Evolutionary conservation across 495 filamentous ascomycete species (phyloP), one percentile per base, ranked within the genome.

Genomic region (Glarea lozoyensis): DNA sequence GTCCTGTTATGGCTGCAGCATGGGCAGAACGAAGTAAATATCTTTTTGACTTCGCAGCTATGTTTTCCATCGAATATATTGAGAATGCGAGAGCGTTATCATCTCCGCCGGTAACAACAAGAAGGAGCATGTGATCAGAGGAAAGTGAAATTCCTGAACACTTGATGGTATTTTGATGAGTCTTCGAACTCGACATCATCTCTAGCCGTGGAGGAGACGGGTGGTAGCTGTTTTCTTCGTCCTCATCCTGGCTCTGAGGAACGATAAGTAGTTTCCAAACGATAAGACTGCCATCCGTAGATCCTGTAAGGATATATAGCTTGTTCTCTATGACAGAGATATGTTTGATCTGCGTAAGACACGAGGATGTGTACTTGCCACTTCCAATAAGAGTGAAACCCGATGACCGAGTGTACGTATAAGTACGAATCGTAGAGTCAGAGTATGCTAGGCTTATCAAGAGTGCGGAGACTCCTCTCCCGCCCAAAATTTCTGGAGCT

Each of bases 101-200:
- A 49, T 96, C 89, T 4, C 89, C 85, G 12, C 84, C 87, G 0
- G 84, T 82, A n/a, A 81, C 56, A 13, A 90, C 47, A 7, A 90
- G 24, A 21, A 65, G 69, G 1, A 53, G 43, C 0, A 43, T 42
- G 2, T 42, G 24, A 9, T 19, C 23, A 0, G 1, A 19, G 9
- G 15, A 19, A 2, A 13, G 2, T 52, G 43, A 2, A 12, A 45
- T 20, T 20, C 64, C 62, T 2, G 82, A 59, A 2, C 67, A 61
- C 58, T 88, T 88, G 53, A 92, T 71, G 37, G 79, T 77, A 60
- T 71, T 89, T 48, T 89, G 86, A 50, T 94, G 88, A 30, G 88
- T 55, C 44, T 63, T 68, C 23, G 27, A 21, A 4, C 13, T 41
- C 18, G 48, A 49, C 3, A 69, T 54, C 0, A 35, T 23, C 2